Percentiles rank a stretch among this genome's conserved stretches.
Conservation (phyloP, 2,329 filamentous ascomycete genomes). For the Teratosphaeria epicoccoides region DNA sequence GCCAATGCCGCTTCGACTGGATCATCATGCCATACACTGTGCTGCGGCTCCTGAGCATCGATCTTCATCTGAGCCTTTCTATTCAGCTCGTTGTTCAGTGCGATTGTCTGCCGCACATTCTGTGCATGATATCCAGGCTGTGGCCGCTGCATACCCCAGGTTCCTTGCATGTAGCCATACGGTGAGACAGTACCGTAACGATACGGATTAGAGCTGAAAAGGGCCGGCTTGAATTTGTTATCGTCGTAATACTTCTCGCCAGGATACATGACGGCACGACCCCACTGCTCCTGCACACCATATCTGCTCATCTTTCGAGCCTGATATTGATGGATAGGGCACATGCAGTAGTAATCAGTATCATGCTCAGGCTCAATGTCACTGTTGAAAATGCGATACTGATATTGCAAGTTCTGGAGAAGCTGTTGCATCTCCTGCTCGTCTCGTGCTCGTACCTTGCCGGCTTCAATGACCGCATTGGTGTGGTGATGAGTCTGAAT, state of each 20-base stretch:
- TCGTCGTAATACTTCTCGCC: conserved; percentile 30
- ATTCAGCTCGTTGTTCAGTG: conserved; percentile 29
- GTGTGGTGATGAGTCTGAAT: conserved; percentile 17
- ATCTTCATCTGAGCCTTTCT: conserved; percentile 26
- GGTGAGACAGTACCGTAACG: conserved; percentile 23
- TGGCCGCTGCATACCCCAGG: conserved; percentile 16
- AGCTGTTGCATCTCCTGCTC: conserved; percentile 37
- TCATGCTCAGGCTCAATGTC: conserved; percentile 41
- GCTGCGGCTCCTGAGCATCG: conserved; percentile 26
- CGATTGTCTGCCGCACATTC: conserved; percentile 28
- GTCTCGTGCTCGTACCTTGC: conserved; percentile 28
- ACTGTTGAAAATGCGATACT: conserved; percentile 34
- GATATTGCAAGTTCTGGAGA: conserved; percentile 31
- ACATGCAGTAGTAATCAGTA: conserved; percentile 30
- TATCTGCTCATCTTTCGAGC: conserved; percentile 28
- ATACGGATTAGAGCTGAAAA: conserved; percentile 30
- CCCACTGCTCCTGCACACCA: conserved; percentile 33
- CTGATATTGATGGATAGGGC: conserved; percentile 33
- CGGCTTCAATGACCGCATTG: conserved; percentile 32
- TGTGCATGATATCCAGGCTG: conserved; percentile 24
- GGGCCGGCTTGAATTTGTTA: conserved; percentile 6
- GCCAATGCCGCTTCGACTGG: conserved; percentile 23
- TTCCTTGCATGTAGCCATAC: conserved; percentile 22
- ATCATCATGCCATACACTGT: conserved; percentile 30
- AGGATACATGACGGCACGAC: conserved; percentile 38